Evolutionary conservation across 345 rosid species (phyloP), one percentile per base, ranked within the genome.

Genomic region (Streptanthus diversifolius): DNA sequence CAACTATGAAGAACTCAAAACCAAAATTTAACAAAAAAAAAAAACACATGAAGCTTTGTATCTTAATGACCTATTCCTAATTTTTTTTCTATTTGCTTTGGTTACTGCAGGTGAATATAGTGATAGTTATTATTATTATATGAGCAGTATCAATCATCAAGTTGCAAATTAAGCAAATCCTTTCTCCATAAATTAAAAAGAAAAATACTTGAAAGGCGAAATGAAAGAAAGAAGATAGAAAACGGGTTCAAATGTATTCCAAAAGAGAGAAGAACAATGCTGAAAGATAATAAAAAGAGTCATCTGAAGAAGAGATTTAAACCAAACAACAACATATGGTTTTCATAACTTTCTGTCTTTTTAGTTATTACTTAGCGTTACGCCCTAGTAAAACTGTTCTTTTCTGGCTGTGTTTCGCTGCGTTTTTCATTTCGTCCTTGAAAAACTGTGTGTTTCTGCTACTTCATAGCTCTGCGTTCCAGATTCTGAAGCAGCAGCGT

Each of bases 401-500:
- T 7, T 39, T 32, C 44, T 55, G 44, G 11, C 5, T 57, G 61
- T 57, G 48, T 25, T 18, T 44, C 3, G 4, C 15, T 44, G 10
- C 15, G 21, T 17, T 45, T 15, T 44, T 7, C 22, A 17, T 17
- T 17, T 44, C 49, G 3, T 44, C 49, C 17, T 17, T 44, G 3
- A 22, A 6, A 43, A 5, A 5, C 63, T 10, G 8, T 32, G 36
- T 27, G n/a, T 44, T 8, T 9, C 49, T n/a, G 19, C 19, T 22
- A 12, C 30, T 27, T 17, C 70, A 25, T 21, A 33, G 24, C n/a
- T 66, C n/a, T 6, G 30, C 2, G 22, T 11, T 33, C 18, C 19
- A 83, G 21, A 33, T 49, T 83, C 56, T 29, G 8, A 14, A 62
- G 1, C 62, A 83, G 63, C 66, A 52, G 44, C 29, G 1, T 56